Conservation (phyloP, 306 rosid genomes). For the Glycine tomentella region DNA sequence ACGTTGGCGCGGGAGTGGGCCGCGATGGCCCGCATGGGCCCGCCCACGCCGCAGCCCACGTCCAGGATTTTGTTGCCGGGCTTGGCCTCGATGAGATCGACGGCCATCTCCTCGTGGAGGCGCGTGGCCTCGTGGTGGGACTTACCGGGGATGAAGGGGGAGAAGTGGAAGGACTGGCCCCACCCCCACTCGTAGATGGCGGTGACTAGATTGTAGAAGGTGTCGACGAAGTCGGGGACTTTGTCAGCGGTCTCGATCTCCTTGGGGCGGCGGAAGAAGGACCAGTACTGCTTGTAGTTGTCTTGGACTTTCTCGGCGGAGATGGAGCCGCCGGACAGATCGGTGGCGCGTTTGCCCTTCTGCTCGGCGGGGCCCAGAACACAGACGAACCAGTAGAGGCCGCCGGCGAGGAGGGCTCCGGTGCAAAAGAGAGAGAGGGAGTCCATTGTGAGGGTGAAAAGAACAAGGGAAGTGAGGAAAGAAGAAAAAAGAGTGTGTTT, state of each 20-base stretch:
- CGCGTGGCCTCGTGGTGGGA: slow-evolving; percentile 93
- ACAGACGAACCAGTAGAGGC: slow-evolving; percentile 93
- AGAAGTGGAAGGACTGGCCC: slow-evolving; percentile 99
- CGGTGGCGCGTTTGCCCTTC: slow-evolving; percentile 75
- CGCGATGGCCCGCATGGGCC: no score
- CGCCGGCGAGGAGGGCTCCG: slow-evolving; percentile 79
- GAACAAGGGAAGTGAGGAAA: no score
- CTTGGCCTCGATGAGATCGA: slow-evolving; percentile 59
- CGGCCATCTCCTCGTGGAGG: slow-evolving; percentile 94
- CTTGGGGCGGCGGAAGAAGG: slow-evolving; percentile 96
- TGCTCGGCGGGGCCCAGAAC: slow-evolving; percentile 88
- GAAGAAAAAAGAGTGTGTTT: no score
- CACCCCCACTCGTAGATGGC: slow-evolving; percentile 99
- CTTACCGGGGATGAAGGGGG: slow-evolving; percentile 75
- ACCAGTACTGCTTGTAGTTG: slow-evolving; percentile 87
- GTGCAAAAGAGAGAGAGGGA: slow-evolving; percentile 72
- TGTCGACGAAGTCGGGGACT: slow-evolving; percentile 94
- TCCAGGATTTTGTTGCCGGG: no score
- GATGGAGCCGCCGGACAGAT: slow-evolving; percentile 92
- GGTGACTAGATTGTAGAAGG: slow-evolving; percentile 91
- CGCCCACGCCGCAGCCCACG: no score
- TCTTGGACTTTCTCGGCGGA: slow-evolving; percentile 87
- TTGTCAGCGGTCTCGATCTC: slow-evolving; percentile 86
- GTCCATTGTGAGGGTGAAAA: slow-evolving; percentile 57
- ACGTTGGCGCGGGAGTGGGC: no score